Conservation (phyloP, 495 filamentous ascomycete species). For the Clavariopsis aquatica region DNA sequence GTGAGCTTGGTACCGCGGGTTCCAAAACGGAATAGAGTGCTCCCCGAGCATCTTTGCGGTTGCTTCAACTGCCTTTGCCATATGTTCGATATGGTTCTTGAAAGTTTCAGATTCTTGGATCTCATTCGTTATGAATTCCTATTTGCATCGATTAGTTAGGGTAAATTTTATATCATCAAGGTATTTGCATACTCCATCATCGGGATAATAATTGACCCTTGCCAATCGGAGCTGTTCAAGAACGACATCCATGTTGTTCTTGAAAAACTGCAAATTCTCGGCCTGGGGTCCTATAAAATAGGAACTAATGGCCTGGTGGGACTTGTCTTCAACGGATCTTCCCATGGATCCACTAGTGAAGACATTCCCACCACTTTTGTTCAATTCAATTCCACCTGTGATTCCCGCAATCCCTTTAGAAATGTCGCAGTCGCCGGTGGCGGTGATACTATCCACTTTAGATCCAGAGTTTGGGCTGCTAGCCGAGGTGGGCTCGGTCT, state of each 20-base stretch:
- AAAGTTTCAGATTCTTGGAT: background rate
- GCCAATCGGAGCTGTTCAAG: background rate
- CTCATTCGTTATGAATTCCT: background rate
- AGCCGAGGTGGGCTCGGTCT: background rate
- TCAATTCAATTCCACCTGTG: background rate
- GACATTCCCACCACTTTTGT: background rate
- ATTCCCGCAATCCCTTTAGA: background rate
- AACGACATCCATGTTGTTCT: background rate
- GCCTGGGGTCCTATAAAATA: background rate
- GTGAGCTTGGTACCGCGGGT: background rate
- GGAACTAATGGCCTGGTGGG: background rate
- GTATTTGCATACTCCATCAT: background rate
- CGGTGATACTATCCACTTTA: background rate
- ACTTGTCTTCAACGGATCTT: conserved; percentile 1
- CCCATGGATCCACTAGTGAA: background rate
- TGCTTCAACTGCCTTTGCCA: background rate
- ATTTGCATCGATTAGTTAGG: background rate
- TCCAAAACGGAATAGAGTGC: background rate
- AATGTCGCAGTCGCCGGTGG: background rate
- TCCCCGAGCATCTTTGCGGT: background rate
- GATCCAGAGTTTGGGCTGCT: background rate
- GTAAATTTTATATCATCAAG: background rate
- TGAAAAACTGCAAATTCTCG: background rate
- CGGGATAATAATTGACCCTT: background rate
- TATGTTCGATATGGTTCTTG: background rate